Evolutionary conservation across 2,329 filamentous ascomycete genomes (phyloP).

Genomic region (Chaetoscypha palmicola): DNA sequence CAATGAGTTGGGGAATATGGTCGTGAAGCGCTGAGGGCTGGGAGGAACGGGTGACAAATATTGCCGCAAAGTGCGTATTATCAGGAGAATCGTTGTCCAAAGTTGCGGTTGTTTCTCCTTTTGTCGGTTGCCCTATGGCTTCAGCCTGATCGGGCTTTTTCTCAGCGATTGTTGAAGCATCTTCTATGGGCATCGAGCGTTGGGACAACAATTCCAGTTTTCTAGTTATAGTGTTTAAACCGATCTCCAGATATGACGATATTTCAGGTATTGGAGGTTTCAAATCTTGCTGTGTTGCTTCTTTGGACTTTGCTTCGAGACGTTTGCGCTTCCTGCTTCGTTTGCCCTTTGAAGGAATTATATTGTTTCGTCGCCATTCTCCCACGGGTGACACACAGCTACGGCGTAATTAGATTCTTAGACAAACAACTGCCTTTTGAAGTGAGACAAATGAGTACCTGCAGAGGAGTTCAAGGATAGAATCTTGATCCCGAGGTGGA

Average conservation of each 20-base stretch:
- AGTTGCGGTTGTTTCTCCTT: neutral
- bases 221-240: constrained; percentile 56
- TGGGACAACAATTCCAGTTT: constrained; percentile 36
- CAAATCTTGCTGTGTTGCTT: constrained; percentile 12
- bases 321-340: constrained; percentile 47
- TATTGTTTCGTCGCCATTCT: constrained; percentile 48
- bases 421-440: no score
- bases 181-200: constrained; percentile 1
- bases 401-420: constrained; percentile 7
- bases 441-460: no score
- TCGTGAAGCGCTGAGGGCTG: constrained; percentile 51
- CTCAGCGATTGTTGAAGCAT: neutral
- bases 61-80: constrained; percentile 32
- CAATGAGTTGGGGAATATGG: constrained; percentile 52
- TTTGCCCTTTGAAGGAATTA: constrained; percentile 54
- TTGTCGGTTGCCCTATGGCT: neutral
- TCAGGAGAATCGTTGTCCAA: no score
- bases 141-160: neutral
- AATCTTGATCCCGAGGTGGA: constrained; percentile 50
- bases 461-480: constrained; percentile 60
- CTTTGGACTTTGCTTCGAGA: constrained; percentile 28
- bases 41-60: constrained; percentile 53
- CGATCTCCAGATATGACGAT: constrained; percentile 52
- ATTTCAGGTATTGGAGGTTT: constrained; percentile 44
- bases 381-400: constrained; percentile 61